A percentile compares a stretch with the other conserved stretches of the same genome.
Conservation (phyloP, 257 asterid species). For the Solanum gandarillasii region DNA sequence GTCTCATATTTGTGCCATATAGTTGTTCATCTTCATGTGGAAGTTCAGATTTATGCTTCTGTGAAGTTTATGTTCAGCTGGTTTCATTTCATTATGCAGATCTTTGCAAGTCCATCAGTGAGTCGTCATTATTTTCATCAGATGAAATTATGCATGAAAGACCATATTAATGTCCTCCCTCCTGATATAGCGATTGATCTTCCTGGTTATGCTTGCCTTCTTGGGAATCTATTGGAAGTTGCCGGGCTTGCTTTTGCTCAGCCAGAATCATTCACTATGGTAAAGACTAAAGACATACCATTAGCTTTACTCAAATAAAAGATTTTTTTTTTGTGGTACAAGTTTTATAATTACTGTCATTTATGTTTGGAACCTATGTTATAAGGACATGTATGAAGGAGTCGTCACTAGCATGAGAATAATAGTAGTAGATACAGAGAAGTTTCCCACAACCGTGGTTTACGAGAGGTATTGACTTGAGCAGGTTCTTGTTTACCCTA, state of each 20-base stretch:
- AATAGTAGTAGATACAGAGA: neutral
- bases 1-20: neutral
- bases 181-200: constrained; percentile 61
- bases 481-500: neutral
- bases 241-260: constrained; percentile 56
- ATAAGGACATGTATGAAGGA: neutral
- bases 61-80: neutral
- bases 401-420: neutral
- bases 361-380: neutral
- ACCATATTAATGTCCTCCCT: constrained; percentile 47
- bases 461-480: neutral
- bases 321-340: neutral
- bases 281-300: constrained; percentile 25
- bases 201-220: constrained; percentile 84
- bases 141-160: constrained; percentile 62
- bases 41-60: neutral
- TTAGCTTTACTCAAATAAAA: neutral
- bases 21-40: neutral
- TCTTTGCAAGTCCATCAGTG: constrained; percentile 58
- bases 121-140: constrained; percentile 62
- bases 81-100: constrained; percentile 33
- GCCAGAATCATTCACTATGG: constrained; percentile 73
- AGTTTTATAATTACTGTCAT: neutral
- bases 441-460: neutral
- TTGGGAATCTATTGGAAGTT: constrained; percentile 84